Percentiles rank a stretch among this genome's conserved stretches.
These are phyloP conservation scores for Monilinia fructigena DNA, from an alignment of 2,329 filamentous ascomycete species.

Conservation along the genomic window DNA sequence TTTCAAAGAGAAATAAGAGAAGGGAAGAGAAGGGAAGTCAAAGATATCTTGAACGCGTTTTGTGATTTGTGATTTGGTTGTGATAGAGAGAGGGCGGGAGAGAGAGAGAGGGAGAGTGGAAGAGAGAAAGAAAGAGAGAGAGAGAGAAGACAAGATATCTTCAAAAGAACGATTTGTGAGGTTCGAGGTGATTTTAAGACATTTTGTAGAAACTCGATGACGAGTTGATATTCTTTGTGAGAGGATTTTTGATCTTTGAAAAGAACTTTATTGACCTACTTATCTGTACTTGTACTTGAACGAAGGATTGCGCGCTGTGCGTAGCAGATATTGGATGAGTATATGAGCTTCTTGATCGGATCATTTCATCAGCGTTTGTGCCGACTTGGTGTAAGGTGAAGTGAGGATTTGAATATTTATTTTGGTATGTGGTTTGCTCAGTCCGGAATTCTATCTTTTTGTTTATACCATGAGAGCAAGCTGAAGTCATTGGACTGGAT, in stretches of 20 bases:
- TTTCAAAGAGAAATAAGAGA: not conserved
- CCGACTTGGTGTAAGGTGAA: constrained; percentile 16
- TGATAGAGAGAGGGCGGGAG: not conserved
- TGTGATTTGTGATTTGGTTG: not conserved
- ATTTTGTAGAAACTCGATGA: constrained; percentile 20
- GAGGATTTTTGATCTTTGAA: not conserved
- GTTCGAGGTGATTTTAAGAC: constrained; percentile 11
- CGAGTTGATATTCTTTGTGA: constrained; percentile 2
- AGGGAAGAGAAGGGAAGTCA: not conserved
- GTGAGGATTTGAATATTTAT: constrained; percentile 6
- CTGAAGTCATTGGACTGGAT: not conserved
- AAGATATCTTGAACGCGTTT: not conserved
- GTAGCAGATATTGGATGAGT: constrained; percentile 11
- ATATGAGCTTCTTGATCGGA: constrained; percentile 15
- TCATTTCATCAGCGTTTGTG: constrained; percentile 16
- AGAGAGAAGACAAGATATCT: not conserved
- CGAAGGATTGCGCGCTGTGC: constrained; percentile 18
- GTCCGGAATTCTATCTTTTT: constrained; percentile 8
- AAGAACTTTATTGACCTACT: not conserved
- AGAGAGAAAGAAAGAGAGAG: not conserved
- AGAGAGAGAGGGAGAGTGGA: not conserved
- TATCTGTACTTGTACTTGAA: not conserved
- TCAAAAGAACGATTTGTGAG: not conserved
- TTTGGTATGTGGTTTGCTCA: constrained; percentile 16
- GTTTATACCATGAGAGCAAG: not conserved